Conservation (phyloP, 495 filamentous ascomycete species). For the Tuber umbilicatum region DNA sequence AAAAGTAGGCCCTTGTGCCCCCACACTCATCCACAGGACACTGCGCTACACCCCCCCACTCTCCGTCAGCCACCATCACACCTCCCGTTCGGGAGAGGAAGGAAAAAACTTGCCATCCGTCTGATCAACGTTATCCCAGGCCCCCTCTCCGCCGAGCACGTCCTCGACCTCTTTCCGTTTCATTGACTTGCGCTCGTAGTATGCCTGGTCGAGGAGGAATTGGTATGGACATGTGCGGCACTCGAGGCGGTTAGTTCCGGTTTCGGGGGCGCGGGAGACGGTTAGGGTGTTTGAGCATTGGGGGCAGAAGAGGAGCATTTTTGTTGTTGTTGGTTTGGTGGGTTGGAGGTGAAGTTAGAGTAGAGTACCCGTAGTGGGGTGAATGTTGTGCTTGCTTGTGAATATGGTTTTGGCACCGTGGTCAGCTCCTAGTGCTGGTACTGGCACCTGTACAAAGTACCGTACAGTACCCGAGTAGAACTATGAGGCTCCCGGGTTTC, state of each 20-base stretch:
- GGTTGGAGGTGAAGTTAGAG: background rate
- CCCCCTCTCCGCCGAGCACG: slow-evolving; percentile 77
- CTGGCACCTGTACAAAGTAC: too few relatives aligned
- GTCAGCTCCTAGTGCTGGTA: background rate
- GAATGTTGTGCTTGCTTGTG: background rate
- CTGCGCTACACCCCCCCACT: slow-evolving; percentile 50
- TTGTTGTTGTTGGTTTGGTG: background rate
- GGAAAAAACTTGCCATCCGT: slow-evolving; percentile 51
- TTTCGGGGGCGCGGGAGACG: slow-evolving; percentile 53
- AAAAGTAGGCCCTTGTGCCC: slow-evolving; percentile 77
- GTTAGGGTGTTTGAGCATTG: slow-evolving; percentile 85
- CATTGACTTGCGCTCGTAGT: slow-evolving; percentile 65
- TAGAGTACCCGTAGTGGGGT: background rate
- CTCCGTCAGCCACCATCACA: slow-evolving; percentile 7
- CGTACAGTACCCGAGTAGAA: too few relatives aligned
- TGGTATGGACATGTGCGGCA: slow-evolving; percentile 92
- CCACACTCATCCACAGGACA: slow-evolving; percentile 71
- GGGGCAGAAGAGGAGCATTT: slow-evolving; percentile 82
- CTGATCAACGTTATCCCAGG: slow-evolving; percentile 86
- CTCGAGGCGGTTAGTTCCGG: slow-evolving; percentile 70
- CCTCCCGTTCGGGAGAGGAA: background rate
- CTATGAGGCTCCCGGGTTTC: background rate
- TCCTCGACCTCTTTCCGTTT: slow-evolving; percentile 81
- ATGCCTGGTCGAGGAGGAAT: slow-evolving; percentile 62
- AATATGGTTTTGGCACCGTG: background rate